Percentiles rank a stretch among this genome's conserved stretches.
Evolutionary conservation across 306 rosid species (phyloP).

Genomic region (Castanea sativa): DNA sequence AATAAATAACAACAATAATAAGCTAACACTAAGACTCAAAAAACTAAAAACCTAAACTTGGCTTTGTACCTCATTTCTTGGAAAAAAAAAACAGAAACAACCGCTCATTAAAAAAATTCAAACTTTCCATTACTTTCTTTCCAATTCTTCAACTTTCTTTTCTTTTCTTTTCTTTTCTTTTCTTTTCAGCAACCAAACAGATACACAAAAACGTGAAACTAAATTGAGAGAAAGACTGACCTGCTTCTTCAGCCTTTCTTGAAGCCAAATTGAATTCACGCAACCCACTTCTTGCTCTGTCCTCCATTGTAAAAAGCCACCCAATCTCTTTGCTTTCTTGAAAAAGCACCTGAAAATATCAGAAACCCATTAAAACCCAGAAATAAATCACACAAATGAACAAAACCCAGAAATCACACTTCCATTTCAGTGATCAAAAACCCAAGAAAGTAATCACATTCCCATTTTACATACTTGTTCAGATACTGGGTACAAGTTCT

Average conservation of each 20-base stretch:
- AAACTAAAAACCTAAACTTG: neutral
- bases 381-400: slow-evolving; percentile 12
- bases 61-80: neutral
- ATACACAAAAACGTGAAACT: neutral
- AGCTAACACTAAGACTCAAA: neutral
- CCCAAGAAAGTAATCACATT: neutral
- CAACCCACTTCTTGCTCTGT: slow-evolving; percentile 40
- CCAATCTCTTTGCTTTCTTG: slow-evolving; percentile 21
- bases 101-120: neutral
- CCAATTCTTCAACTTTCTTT: neutral
- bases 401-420: neutral
- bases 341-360: neutral
- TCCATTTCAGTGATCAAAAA: neutral
- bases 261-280: slow-evolving; percentile 77
- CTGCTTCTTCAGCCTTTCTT: slow-evolving; percentile 94
- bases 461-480: neutral
- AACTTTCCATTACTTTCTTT: neutral
- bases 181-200: neutral
- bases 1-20: no score
- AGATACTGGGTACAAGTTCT: slow-evolving; percentile 13
- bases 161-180: neutral
- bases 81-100: neutral
- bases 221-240: slow-evolving; percentile 32
- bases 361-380: slow-evolving; percentile 3
- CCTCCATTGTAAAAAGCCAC: slow-evolving; percentile 41